A percentile compares a stretch with the other conserved stretches of the same genome.
Conservation (phyloP, 495 filamentous ascomycete genomes). For the Daldinia vernicosa region DNA sequence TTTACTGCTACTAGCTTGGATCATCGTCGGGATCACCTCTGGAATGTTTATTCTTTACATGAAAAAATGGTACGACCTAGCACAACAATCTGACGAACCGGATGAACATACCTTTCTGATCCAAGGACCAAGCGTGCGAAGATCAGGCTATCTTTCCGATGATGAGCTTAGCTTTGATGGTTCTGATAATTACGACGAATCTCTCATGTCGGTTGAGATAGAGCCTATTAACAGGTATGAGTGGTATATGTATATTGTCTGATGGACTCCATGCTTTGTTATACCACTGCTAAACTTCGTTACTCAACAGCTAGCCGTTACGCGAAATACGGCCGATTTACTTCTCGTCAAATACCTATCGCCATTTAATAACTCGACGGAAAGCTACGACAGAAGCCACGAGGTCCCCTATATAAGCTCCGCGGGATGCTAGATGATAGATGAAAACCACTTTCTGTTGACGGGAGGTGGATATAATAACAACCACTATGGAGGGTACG, state of each 20-base stretch:
- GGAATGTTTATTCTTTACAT: neutral
- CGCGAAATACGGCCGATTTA: too few species aligned
- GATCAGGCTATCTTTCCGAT: constrained; percentile 26
- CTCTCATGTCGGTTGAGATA: neutral
- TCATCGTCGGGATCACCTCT: neutral
- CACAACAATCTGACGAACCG: neutral
- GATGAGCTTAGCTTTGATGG: constrained; percentile 25
- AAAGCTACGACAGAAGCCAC: neutral
- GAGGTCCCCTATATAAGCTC: neutral
- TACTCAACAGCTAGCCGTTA: neutral
- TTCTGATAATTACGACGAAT: neutral
- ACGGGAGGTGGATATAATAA: neutral
- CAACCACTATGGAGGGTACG: neutral
- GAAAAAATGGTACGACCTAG: neutral
- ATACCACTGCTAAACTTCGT: neutral
- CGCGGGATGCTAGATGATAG: neutral
- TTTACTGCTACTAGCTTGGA: neutral
- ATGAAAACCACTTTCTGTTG: neutral
- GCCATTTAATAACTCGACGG: neutral
- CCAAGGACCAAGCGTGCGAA: too few species aligned
- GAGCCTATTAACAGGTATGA: neutral
- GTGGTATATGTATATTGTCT: neutral
- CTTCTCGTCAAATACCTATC: neutral
- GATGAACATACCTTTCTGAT: neutral
- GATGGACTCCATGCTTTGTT: neutral